Conservation (phyloP, 1,139 yeast genomes). For the Taiozyma onychis region DNA sequence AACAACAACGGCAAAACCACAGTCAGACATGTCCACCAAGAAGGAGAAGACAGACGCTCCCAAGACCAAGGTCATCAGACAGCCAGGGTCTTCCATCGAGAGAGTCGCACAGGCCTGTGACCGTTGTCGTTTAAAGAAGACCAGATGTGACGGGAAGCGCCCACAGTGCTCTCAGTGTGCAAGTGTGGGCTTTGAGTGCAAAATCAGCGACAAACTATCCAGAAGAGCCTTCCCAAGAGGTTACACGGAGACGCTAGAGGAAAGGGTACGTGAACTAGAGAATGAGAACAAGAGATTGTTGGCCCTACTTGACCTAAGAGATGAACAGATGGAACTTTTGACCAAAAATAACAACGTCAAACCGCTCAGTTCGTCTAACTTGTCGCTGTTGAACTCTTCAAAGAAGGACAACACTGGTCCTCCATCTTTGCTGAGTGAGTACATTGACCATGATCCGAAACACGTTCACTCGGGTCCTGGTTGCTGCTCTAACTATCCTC, state of each 20-base stretch:
- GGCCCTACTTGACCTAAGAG: slow-evolving; percentile 24
- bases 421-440: slow-evolving; percentile 11
- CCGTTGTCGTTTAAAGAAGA: slow-evolving; percentile 69
- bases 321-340: slow-evolving; percentile 24
- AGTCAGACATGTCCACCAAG: not conserved
- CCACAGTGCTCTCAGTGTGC: slow-evolving; percentile 65
- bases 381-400: slow-evolving; percentile 24
- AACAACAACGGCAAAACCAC: not conserved
- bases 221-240: slow-evolving; percentile 74
- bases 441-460: slow-evolving; percentile 25
- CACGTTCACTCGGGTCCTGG: slow-evolving; percentile 51
- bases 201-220: slow-evolving; percentile 64
- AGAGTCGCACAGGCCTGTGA: slow-evolving; percentile 77
- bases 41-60: slow-evolving; percentile 2
- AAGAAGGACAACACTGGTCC: not conserved
- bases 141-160: slow-evolving; percentile 66
- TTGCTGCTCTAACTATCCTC: slow-evolving; percentile 48
- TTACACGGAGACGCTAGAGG: slow-evolving; percentile 69
- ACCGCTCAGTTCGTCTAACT: slow-evolving; percentile 28
- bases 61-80: slow-evolving; percentile 21
- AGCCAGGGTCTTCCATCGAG: slow-evolving; percentile 26
- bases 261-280: slow-evolving; percentile 54
- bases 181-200: slow-evolving; percentile 62
- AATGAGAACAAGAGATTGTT: slow-evolving; percentile 42
- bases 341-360: slow-evolving; percentile 13